phyloP scores from a whole-genome alignment of 768 basidiomycete genomes.

The Neoboletus brunneissimus region DNA sequence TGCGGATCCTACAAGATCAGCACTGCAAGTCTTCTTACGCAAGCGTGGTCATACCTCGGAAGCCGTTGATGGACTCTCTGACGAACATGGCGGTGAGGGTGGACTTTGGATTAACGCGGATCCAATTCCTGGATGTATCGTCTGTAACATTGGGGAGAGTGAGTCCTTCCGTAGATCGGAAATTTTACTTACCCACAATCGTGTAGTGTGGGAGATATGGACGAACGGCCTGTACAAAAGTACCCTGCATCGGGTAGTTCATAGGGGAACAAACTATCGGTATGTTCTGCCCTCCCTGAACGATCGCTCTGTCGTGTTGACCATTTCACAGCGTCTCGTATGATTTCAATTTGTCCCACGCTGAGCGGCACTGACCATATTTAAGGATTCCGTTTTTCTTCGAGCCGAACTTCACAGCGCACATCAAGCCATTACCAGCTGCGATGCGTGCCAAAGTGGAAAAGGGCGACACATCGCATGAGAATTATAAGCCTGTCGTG shows the following conservation, averaged over 20 bases:
- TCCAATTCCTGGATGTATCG: slow-evolving; percentile 77
- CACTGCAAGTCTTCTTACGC: slow-evolving; percentile 76
- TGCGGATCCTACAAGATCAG: slow-evolving; percentile 75
- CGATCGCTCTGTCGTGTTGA: slow-evolving; percentile 3
- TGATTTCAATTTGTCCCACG: slow-evolving; percentile 24
- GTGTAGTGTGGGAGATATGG: slow-evolving; percentile 89
- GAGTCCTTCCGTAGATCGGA: slow-evolving; percentile 25
- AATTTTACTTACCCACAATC: neutral
- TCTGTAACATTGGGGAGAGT: slow-evolving; percentile 94
- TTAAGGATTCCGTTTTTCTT: slow-evolving; percentile 88
- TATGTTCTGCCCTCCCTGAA: slow-evolving; percentile 12
- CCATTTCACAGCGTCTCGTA: slow-evolving; percentile 61
- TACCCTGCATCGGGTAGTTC: slow-evolving; percentile 88
- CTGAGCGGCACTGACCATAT: slow-evolving; percentile 2
- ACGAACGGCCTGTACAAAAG: slow-evolving; percentile 83
- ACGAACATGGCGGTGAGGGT: slow-evolving; percentile 53
- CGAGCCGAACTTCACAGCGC: slow-evolving; percentile 81
- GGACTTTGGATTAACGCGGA: slow-evolving; percentile 83
- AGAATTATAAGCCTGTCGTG: slow-evolving; percentile 46
- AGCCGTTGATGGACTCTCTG: slow-evolving; percentile 38
- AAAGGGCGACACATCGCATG: slow-evolving; percentile 19
- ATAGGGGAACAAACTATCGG: slow-evolving; percentile 68
- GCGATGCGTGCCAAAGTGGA: slow-evolving; percentile 41
- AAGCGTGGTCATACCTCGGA: slow-evolving; percentile 35
- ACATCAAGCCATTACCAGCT: slow-evolving; percentile 61